These are phyloP conservation scores for Fraxinus pennsylvanica DNA, from an alignment of 257 asterid genomes.

Conservation along the genomic window DNA sequence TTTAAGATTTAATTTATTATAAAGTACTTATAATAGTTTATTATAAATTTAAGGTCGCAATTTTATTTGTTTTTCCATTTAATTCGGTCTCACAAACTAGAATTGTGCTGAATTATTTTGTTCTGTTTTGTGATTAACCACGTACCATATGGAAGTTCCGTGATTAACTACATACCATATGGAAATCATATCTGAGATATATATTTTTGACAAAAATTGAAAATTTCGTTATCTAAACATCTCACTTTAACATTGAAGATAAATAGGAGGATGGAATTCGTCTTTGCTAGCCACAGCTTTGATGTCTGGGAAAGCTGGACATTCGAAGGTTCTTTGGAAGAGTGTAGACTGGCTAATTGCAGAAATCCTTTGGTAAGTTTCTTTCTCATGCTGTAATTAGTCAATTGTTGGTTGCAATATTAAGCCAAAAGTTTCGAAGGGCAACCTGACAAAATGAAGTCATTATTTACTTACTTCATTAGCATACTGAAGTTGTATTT, in stretches of 20 bases:
- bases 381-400: slow-evolving; percentile 17
- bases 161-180: neutral
- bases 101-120: too few species aligned
- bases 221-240: slow-evolving; percentile 16
- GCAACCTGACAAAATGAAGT: neutral
- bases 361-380: slow-evolving; percentile 82
- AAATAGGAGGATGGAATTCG: slow-evolving; percentile 97
- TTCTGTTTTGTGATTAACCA: too few species aligned
- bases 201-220: neutral
- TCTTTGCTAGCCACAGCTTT: slow-evolving; percentile 93
- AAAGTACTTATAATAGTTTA: too few species aligned
- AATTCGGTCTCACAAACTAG: too few species aligned
- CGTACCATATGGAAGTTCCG: neutral
- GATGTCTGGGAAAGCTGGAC: slow-evolving; percentile 99
- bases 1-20: too few species aligned
- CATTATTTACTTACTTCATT: neutral
- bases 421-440: neutral
- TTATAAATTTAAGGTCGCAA: too few species aligned
- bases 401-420: slow-evolving; percentile 14
- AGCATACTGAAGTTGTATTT: neutral
- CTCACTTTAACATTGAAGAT: slow-evolving; percentile 52
- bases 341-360: slow-evolving; percentile 94
- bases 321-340: slow-evolving; percentile 81
- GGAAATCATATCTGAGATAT: slow-evolving; percentile 1
- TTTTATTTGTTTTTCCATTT: too few species aligned